These are phyloP conservation scores for Fraxinus greggii DNA, from an alignment of 305 asterid genomes.

Conservation along the genomic window DNA sequence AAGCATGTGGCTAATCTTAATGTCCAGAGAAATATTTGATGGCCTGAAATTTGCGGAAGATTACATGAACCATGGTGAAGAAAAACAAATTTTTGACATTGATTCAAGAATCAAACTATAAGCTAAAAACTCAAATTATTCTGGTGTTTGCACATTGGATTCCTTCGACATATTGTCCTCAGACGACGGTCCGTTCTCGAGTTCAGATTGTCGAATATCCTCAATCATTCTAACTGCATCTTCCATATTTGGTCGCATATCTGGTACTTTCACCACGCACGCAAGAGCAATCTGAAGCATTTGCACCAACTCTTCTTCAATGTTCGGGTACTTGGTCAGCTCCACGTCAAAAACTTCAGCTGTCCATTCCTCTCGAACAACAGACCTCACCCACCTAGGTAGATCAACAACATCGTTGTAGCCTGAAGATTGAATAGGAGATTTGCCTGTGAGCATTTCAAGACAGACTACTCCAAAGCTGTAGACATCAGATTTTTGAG, in stretches of 20 bases:
- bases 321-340: conserved; percentile 50
- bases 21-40: neutral
- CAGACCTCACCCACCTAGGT: conserved; percentile 95
- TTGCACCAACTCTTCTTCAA: conserved; percentile 93
- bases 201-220: conserved; percentile 52
- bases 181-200: conserved; percentile 61
- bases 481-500: conserved; percentile 84
- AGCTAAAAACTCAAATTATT: neutral
- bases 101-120: conserved; percentile 14
- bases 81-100: neutral
- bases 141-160: conserved; percentile 58
- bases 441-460: conserved; percentile 85
- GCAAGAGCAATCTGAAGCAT: conserved; percentile 88
- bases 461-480: conserved; percentile 88
- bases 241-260: conserved; percentile 67
- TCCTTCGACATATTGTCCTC: conserved; percentile 68
- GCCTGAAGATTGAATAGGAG: conserved; percentile 60
- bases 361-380: conserved; percentile 97
- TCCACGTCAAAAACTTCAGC: conserved; percentile 91
- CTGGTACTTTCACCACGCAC: conserved; percentile 69
- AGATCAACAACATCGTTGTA: conserved; percentile 76
- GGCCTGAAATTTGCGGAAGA: neutral
- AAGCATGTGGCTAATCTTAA: neutral
- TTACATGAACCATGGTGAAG: neutral
- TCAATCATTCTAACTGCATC: conserved; percentile 75